Evolutionary conservation across 2,329 filamentous ascomycete genomes (phyloP).

Genomic region (Beauveria scarabaeidicola): DNA sequence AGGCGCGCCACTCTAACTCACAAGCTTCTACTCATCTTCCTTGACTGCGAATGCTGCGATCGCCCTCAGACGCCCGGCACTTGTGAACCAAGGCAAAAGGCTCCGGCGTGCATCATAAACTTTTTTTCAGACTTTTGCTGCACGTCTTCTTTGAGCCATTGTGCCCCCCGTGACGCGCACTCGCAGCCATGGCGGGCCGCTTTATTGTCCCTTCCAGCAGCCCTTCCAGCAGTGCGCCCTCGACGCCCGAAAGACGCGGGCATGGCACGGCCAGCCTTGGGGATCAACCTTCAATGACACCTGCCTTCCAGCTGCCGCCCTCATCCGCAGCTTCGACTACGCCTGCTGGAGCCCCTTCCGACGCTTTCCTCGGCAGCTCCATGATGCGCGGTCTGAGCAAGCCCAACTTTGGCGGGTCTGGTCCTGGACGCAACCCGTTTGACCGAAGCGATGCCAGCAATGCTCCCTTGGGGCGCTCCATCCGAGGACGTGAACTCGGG

Average conservation of each 20-base stretch:
- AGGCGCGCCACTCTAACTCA: conserved; percentile 1
- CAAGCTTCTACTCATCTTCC: neutral
- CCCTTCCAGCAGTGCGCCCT: conserved; percentile 34
- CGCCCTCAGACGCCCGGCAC: neutral
- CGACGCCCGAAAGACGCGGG: conserved; percentile 38
- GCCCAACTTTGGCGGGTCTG: conserved; percentile 30
- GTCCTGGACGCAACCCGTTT: conserved; percentile 29
- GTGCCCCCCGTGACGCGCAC: neutral
- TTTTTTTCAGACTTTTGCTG: neutral
- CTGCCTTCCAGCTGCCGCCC: conserved; percentile 42
- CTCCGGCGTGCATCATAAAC: neutral
- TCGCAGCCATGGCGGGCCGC: conserved; percentile 30
- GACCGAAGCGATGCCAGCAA: conserved; percentile 28
- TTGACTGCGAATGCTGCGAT: neutral
- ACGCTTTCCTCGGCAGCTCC: conserved; percentile 46
- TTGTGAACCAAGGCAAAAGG: neutral
- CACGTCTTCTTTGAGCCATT: neutral
- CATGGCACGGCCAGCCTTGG: conserved; percentile 31
- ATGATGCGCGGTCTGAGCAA: conserved; percentile 36
- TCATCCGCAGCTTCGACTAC: conserved; percentile 48
- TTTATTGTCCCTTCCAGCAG: conserved; percentile 37
- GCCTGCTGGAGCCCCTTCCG: conserved; percentile 47
- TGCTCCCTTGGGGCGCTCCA: conserved; percentile 40
- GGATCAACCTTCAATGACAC: conserved; percentile 44
- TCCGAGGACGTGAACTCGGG: conserved; percentile 32